Base-by-base conservation (phyloP, 2,329 filamentous ascomycete genomes). In the Claviceps purpurea region DNA sequence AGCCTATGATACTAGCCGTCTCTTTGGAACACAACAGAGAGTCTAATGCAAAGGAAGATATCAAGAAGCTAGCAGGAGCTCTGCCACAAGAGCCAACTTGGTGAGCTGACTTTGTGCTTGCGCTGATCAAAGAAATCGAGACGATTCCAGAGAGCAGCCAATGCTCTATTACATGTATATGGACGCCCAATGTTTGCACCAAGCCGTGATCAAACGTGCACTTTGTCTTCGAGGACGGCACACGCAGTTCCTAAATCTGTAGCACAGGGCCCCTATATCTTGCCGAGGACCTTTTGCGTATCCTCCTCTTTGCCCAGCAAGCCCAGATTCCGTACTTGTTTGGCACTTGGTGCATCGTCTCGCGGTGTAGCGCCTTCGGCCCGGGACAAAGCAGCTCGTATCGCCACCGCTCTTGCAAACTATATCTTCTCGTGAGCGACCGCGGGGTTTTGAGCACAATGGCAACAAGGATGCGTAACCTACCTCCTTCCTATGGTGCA, bases 401-500 rank as follows among this genome's bases (percentile, higher is more conserved):
- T 77, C 56, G 83, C 82, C 65, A 79, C 74, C 55, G 85, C 82
- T 73, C 90, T 84, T 51, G 87, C 82, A 63, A 83, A 84, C 91
- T 95, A 62, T 4, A 37, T 20, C 30, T 61, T 39, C 22, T 34
- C 37, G 22, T 55, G 20, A 57, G 63, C 41, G 62, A 56, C 55
- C 47, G 30, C 22, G 30, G 30, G 30, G 20, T 5, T 16, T 16
- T 34, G 26, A 34, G 18, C 6, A 34, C 30, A 16, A 8, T 26
- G 8, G n/a, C 18, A 13, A 46, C 34, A 3, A 39, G 14, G 5
- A 44, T 40, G 16, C 16, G 26, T 16, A 13, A 70, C 80, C 54
- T 64, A 97, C 93, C 88, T 98, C 93, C 76, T 98, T 98, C 77
- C 86, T 89, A 77, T 98, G 93, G 70, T 98, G 93, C 66, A 98